Conservation (phyloP, 2,329 filamentous ascomycete genomes). For the Podosphaera leucotricha region DNA sequence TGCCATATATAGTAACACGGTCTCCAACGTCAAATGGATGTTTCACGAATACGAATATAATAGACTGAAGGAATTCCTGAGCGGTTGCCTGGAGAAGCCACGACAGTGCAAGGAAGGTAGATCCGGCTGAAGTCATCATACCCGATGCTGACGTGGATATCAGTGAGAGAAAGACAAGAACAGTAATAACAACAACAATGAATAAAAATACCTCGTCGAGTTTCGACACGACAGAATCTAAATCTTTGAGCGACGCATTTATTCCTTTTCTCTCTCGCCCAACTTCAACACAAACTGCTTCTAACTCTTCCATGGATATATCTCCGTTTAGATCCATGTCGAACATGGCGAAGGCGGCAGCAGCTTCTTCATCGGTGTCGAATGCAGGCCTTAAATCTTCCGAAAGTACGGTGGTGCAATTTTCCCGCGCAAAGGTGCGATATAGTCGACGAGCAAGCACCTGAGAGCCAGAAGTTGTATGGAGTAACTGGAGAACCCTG, state of each 20-base stretch:
- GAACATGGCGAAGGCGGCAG: slow-evolving; percentile 75
- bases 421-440: slow-evolving; percentile 57
- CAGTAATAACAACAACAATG: slow-evolving; percentile 54
- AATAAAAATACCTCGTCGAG: slow-evolving; percentile 77
- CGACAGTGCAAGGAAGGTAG: slow-evolving; percentile 64
- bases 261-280: slow-evolving; percentile 89
- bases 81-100: slow-evolving; percentile 88
- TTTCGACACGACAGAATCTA: slow-evolving; percentile 81
- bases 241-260: slow-evolving; percentile 77
- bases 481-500: slow-evolving; percentile 46
- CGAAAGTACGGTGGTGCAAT: slow-evolving; percentile 49
- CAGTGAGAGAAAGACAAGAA: slow-evolving; percentile 72
- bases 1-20: slow-evolving; percentile 76
- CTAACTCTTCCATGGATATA: slow-evolving; percentile 84
- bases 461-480: slow-evolving; percentile 50
- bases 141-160: slow-evolving; percentile 79
- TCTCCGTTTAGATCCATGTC: slow-evolving; percentile 95
- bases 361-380: slow-evolving; percentile 60
- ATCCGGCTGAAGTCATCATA: slow-evolving; percentile 73
- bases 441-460: slow-evolving; percentile 73
- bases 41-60: slow-evolving; percentile 91
- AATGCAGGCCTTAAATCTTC: slow-evolving; percentile 66
- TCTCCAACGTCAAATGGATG: slow-evolving; percentile 95
- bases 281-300: slow-evolving; percentile 82
- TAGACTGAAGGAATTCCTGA: slow-evolving; percentile 80